These are phyloP conservation scores for Letharia lupina DNA, from an alignment of 495 filamentous ascomycete genomes.

Conservation along the genomic window DNA sequence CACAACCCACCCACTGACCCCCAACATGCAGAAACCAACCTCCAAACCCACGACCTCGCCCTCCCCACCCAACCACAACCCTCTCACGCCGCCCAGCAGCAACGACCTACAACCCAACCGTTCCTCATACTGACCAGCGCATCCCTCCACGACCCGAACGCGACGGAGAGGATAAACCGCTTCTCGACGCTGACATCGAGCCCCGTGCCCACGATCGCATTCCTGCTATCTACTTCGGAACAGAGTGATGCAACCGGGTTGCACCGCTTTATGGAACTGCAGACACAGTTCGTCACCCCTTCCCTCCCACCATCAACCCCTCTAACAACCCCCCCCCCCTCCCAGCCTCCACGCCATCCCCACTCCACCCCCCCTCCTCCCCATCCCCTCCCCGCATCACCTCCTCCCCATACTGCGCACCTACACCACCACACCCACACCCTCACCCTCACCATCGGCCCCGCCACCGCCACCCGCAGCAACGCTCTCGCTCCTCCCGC, in stretches of 20 bases:
- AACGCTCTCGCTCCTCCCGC: slow-evolving; percentile 35
- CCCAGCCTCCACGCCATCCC: slow-evolving; percentile 13
- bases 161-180: slow-evolving; percentile 39
- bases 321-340: neutral
- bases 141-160: slow-evolving; percentile 33
- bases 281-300: slow-evolving; percentile 20
- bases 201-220: slow-evolving; percentile 41
- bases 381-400: slow-evolving; percentile 26
- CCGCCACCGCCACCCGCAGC: slow-evolving; percentile 2
- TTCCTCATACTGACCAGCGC: slow-evolving; percentile 47
- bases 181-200: slow-evolving; percentile 38
- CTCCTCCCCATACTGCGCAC: slow-evolving; percentile 28
- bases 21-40: slow-evolving; percentile 36
- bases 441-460: slow-evolving; percentile 18
- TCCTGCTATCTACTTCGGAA: slow-evolving; percentile 38
- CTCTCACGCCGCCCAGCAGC: slow-evolving; percentile 14
- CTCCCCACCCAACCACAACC: slow-evolving; percentile 29
- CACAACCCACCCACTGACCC: slow-evolving; percentile 8
- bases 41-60: slow-evolving; percentile 49
- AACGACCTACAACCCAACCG: slow-evolving; percentile 37
- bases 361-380: slow-evolving; percentile 26
- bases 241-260: slow-evolving; percentile 23
- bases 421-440: slow-evolving; percentile 24
- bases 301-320: neutral
- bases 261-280: slow-evolving; percentile 28